Base-by-base conservation (phyloP, 805 yeast genomes). In the Hanseniaspora thailandica region DNA sequence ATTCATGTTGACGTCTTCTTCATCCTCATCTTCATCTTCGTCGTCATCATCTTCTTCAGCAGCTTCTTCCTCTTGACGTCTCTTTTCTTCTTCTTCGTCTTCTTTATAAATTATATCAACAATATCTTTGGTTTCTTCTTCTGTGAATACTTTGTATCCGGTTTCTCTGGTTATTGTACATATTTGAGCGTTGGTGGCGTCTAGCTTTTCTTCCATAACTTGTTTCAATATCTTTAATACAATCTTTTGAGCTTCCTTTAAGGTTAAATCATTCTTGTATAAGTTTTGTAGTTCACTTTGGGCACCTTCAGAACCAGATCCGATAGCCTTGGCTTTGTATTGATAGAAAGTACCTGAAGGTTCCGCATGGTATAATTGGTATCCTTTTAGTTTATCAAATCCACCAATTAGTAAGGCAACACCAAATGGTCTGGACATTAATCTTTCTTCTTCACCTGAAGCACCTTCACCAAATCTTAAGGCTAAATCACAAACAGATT, bases 231-330 rank as follows among this genome's bases (percentile, higher is more conserved):
- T 85, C 71, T 88, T 89, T 64, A 93, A 76, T 6, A 89, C 83
- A 64, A 93, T 74, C 41, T 85, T 69, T 73, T 93, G 97, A 8
- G 97, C 98, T 66, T 94, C 98, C 60, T 81, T 80, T 60, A 93
- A 72, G 13, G 97, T 87, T 62, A 93, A 75, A 20, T 95, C 86
- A 59, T 83, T 83, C 70, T 90, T 97, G 71, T 93, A 93, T 71
- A 93, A 96, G 64, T 89, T 90, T 69, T 89, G 96, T 64, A 93
- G 75, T 69, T 93, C 99, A 1, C 96, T 84, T 70, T 94, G 98
- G 1, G 99, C 99, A 58, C 98, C 98, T 70, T 93, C 99, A 15
- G 95, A 85, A 20, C 99, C 99, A 1, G 96, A 86, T 13, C 99
- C 99, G 63, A 94, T 93, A 12, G 98, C 98, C 71, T 93, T 94